Percentiles rank a stretch among this genome's conserved stretches.
These are phyloP conservation scores for Boletellus sp. DNA, from an alignment of 1,284 basidiomycete species.

Conservation along the genomic window DNA sequence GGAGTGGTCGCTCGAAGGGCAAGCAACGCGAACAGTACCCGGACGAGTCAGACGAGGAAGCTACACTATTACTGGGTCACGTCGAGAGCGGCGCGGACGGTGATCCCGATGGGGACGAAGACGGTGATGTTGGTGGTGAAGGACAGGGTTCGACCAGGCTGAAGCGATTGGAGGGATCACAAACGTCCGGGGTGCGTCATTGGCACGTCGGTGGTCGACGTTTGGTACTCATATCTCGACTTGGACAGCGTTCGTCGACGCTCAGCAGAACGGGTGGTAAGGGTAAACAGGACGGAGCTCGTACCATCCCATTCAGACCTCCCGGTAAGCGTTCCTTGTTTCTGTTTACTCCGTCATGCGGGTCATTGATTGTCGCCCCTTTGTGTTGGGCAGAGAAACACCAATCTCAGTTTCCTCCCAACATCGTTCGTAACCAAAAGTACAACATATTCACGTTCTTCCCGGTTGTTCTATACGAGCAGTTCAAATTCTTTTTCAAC, in stretches of 20 bases:
- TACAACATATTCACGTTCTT: slow-evolving; percentile 95
- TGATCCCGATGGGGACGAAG: slow-evolving; percentile 25
- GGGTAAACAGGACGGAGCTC: slow-evolving; percentile 60
- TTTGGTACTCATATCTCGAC: slow-evolving; percentile 1
- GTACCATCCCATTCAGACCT: slow-evolving; percentile 75
- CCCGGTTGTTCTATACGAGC: slow-evolving; percentile 96
- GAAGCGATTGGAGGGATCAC: slow-evolving; percentile 26
- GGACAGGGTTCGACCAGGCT: slow-evolving; percentile 27
- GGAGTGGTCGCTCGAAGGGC: slow-evolving; percentile 26
- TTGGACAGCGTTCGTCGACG: slow-evolving; percentile 32
- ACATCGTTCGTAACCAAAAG: slow-evolving; percentile 96
- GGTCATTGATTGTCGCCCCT: not conserved
- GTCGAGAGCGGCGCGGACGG: slow-evolving; percentile 23
- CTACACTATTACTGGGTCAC: slow-evolving; percentile 45
- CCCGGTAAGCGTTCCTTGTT: slow-evolving; percentile 45
- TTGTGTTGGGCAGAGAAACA: slow-evolving; percentile 52
- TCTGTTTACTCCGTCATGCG: not conserved
- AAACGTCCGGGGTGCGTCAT: slow-evolving; percentile 20
- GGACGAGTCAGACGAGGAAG: slow-evolving; percentile 61
- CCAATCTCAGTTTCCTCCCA: slow-evolving; percentile 69
- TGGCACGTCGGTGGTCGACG: not conserved
- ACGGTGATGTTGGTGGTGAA: slow-evolving; percentile 22
- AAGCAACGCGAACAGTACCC: slow-evolving; percentile 51
- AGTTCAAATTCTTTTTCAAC: slow-evolving; percentile 99
- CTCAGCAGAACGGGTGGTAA: slow-evolving; percentile 28